Conservation (phyloP, 2,329 filamentous ascomycete genomes). For the Diplodia seriata region DNA sequence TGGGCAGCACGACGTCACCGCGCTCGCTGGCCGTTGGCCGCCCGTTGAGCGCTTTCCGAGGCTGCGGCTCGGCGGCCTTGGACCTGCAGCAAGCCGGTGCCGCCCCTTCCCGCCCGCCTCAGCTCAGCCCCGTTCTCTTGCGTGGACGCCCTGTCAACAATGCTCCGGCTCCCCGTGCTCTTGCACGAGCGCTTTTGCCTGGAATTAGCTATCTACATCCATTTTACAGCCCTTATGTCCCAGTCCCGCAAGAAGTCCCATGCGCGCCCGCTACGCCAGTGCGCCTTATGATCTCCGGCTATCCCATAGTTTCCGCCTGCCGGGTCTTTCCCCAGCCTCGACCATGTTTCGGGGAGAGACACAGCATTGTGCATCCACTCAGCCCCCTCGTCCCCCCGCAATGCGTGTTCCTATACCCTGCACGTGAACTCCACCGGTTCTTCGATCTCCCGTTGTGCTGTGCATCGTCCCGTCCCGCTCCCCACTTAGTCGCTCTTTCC, state of each 20-base stretch:
- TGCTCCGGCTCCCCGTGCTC: neutral
- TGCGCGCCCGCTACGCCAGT: constrained; percentile 22
- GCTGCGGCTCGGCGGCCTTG: constrained; percentile 17
- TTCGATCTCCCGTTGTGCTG: constrained; percentile 14
- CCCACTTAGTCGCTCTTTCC: constrained; percentile 30
- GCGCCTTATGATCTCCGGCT: constrained; percentile 26
- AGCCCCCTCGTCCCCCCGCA: neutral
- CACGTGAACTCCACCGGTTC: constrained; percentile 1
- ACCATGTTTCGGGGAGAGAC: neutral
- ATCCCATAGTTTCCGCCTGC: neutral
- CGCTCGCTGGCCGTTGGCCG: neutral
- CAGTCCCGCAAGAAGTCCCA: constrained; percentile 16
- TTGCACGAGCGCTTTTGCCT: neutral
- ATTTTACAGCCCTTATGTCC: neutral
- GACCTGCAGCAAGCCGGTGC: constrained; percentile 9
- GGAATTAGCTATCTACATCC: neutral
- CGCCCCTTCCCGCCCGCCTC: constrained; percentile 8
- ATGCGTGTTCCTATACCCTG: neutral
- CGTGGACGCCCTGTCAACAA: neutral
- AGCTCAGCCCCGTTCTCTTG: constrained; percentile 16
- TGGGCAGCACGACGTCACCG: constrained; percentile 11
- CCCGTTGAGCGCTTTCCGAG: neutral
- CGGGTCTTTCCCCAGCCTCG: constrained; percentile 6
- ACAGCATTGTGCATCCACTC: constrained; percentile 2
- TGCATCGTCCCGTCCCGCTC: neutral